Evolutionary conservation across 73 alveolate genomes (phyloP), one percentile per base, ranked within the genome.

Genomic region (Tetrahymena elliotti): DNA sequence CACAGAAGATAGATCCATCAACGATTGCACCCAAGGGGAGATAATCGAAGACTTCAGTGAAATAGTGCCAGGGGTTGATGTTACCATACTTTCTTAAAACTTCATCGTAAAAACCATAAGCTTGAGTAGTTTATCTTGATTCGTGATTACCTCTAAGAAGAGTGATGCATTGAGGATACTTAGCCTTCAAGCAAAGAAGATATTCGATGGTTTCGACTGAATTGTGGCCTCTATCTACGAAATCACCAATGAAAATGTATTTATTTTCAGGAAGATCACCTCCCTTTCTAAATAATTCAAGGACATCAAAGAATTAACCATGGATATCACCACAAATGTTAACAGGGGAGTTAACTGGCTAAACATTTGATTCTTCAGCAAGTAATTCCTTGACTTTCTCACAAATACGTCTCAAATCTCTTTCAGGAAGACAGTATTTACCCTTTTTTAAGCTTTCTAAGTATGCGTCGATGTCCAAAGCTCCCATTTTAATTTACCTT

Each of bases 11-110:
- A 37, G 82, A 40, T 24, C 94, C 94, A 94, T 98, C 99, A 8
- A 98, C 98, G 31, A 98, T 95, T 12, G 99, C 99, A 15, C 98
- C 99, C 84, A 98, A 94, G 33, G 98, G 98, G 84, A 98, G 96
- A 97, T 96, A 98, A 94, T 98, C 99, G 94, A 98, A 98, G 41
- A 98, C 99, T 84, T 98, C 99, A 93, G 98, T 98, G 97, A 97
- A 98, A 94, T 98, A 98, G 97, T 97, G 97, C 99, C 99, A 98
- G 35, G 99, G 99, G 96, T 98, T 98, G 84, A 99, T 97, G 96
- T 98, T 98, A 41, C 99, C 99, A 97, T 98, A 98, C 96, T 98
- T 98, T 94, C 99, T 96, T 20, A 97, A 96, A 93, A 97, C 96
- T 97, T 98, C 99, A 94, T 98, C 99, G 94, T 98, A 98, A 95